Evolutionary conservation across 306 rosid genomes (phyloP).

Genomic region (Cucurbita moschata): DNA sequence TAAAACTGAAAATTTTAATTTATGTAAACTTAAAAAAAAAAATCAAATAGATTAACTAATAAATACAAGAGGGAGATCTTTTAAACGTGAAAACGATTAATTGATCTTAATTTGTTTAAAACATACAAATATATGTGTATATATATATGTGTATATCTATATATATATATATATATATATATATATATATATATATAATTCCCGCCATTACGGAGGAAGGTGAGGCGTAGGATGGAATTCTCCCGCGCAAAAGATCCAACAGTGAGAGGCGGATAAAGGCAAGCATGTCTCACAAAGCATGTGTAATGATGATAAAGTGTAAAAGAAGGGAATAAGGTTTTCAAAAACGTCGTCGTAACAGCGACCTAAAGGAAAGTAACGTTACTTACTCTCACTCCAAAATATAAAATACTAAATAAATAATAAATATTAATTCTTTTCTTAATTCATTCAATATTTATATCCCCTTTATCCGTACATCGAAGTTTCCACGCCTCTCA

Average conservation of each 20-base stretch:
- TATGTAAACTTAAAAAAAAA: no score
- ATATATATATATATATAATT: neutral
- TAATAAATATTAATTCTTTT: neutral
- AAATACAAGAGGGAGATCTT: no score
- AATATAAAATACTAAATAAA: neutral
- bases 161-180: no score
- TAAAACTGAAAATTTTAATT: neutral
- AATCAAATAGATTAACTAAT: no score
- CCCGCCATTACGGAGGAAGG: conserved; percentile 37
- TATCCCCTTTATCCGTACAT: neutral
- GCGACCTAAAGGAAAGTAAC: neutral
- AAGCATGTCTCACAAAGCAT: conserved; percentile 17
- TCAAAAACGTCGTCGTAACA: conserved; percentile 3
- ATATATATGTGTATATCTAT: no score
- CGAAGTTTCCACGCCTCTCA: neutral
- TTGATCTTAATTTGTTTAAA: no score
- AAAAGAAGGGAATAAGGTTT: conserved; percentile 11
- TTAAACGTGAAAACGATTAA: no score
- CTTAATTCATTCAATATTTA: neutral
- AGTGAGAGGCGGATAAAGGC: conserved; percentile 6
- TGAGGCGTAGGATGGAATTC: conserved; percentile 16
- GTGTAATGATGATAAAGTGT: conserved; percentile 39
- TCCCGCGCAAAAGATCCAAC: neutral
- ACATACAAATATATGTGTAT: no score
- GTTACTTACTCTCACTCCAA: neutral